These are phyloP conservation scores for Globisporangium megalacanthum DNA, from an alignment of 352 stramenopile species.

Conservation along the genomic window DNA sequence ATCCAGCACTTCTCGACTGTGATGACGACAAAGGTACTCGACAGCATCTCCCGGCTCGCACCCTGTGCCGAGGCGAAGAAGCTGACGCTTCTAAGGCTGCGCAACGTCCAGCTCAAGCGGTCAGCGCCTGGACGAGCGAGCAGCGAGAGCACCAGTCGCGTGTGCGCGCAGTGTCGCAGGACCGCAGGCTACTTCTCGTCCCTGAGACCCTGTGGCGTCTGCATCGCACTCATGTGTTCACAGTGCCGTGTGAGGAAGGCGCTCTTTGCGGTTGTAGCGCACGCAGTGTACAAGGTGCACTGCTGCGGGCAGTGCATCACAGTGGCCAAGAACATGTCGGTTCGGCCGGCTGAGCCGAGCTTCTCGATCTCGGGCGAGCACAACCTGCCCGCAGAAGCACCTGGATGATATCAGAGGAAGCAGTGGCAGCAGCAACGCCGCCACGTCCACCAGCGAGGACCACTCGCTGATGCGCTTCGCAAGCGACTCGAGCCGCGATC, in stretches of 20 bases:
- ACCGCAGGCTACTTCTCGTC: constrained; percentile 7
- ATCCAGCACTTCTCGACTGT: constrained; percentile 17
- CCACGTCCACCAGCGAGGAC: not conserved
- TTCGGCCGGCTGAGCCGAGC: constrained; percentile 15
- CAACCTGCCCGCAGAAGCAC: not conserved
- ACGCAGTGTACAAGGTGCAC: not conserved
- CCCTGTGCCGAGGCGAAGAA: constrained; percentile 48
- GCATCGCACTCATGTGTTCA: constrained; percentile 29
- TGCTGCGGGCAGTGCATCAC: not conserved
- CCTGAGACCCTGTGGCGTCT: constrained; percentile 34
- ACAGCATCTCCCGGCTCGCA: constrained; percentile 18
- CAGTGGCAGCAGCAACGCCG: not conserved
- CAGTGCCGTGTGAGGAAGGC: constrained; percentile 44
- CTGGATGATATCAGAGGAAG: too few species aligned
- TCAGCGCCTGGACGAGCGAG: constrained; percentile 1
- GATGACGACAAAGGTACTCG: constrained; percentile 18
- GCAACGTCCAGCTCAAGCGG: constrained; percentile 23
- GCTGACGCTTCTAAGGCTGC: constrained; percentile 30
- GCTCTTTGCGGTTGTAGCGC: constrained; percentile 26
- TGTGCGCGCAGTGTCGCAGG: not conserved
- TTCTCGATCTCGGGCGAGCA: constrained; percentile 15
- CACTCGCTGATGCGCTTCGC: not conserved
- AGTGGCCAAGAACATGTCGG: constrained; percentile 15
- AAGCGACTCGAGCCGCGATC: not conserved
- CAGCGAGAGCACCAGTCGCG: too few species aligned